These are phyloP conservation scores for Tetrahymena borealis DNA, from an alignment of 73 alveolate genomes.

Conservation along the genomic window DNA sequence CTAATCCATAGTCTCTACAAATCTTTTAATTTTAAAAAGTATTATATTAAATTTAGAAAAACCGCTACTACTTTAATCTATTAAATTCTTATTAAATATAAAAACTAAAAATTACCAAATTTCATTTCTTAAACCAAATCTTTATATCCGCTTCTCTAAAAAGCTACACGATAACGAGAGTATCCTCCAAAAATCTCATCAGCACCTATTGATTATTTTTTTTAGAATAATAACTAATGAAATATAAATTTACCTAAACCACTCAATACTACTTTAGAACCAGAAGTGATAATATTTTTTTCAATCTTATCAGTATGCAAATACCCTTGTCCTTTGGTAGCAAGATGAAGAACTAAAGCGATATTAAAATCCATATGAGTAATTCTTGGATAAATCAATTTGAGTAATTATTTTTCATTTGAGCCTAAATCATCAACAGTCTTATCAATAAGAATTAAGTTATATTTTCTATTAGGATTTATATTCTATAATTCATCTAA, in stretches of 20 bases:
- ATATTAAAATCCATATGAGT: conserved; percentile 97
- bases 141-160: conserved; percentile 52
- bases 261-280: conserved; percentile 33
- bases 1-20: conserved; percentile 90
- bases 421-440: conserved; percentile 49
- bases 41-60: too few species aligned
- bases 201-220: conserved; percentile 60
- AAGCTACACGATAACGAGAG: conserved; percentile 83
- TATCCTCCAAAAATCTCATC: conserved; percentile 96
- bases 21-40: too few species aligned
- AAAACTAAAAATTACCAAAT: not conserved
- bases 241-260: conserved; percentile 16
- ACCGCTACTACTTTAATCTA: too few species aligned
- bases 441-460: conserved; percentile 67
- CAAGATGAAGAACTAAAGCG: conserved; percentile 79
- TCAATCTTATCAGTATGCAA: not conserved
- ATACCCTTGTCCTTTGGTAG: conserved; percentile 74
- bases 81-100: too few species aligned
- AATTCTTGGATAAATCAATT: conserved; percentile 68
- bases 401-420: conserved; percentile 52
- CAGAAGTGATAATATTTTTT: not conserved
- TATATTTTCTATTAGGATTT: conserved; percentile 52
- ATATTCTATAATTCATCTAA: conserved; percentile 14
- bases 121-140: conserved; percentile 76
- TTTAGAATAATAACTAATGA: not conserved